Conservation (phyloP, 768 basidiomycete genomes). For the Vishniacozyma victoriae region DNA sequence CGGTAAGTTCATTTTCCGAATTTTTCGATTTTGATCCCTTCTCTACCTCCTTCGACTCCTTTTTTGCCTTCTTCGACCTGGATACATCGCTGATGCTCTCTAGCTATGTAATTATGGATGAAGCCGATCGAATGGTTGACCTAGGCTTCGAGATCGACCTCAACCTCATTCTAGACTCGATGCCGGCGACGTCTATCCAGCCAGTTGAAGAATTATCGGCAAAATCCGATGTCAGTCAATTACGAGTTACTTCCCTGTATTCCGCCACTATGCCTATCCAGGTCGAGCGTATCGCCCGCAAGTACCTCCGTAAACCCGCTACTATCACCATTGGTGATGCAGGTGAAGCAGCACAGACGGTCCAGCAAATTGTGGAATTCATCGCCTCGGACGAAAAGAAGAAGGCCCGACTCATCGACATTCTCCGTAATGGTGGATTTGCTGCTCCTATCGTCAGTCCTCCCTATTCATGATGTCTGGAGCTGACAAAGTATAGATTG, state of each 20-base stretch:
- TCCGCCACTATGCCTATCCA: constrained; percentile 57
- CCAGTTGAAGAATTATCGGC: constrained; percentile 78
- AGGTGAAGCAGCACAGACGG: constrained; percentile 94
- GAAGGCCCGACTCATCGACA: constrained; percentile 89
- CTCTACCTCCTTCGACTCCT: no score
- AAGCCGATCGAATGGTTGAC: constrained; percentile 98
- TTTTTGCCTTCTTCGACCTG: no score
- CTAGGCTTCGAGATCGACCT: constrained; percentile 93
- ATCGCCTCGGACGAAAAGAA: constrained; percentile 90
- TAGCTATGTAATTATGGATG: constrained; percentile 99
- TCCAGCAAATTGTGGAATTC: constrained; percentile 94
- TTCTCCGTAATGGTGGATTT: constrained; percentile 78
- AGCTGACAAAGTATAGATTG: no score
- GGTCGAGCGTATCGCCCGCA: constrained; percentile 64
- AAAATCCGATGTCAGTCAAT: constrained; percentile 57
- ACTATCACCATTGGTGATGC: constrained; percentile 97
- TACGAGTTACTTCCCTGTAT: constrained; percentile 84
- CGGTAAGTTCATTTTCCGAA: no score
- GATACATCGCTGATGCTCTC: no score
- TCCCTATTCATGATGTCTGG: no score
- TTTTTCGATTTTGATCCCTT: no score
- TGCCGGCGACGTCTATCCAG: constrained; percentile 80
- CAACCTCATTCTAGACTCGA: constrained; percentile 86
- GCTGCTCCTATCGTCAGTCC: constrained; percentile 85
- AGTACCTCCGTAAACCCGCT: constrained; percentile 87